Conservation (phyloP, 2,329 filamentous ascomycete genomes). For the Pseudogymnoascus sp. region DNA sequence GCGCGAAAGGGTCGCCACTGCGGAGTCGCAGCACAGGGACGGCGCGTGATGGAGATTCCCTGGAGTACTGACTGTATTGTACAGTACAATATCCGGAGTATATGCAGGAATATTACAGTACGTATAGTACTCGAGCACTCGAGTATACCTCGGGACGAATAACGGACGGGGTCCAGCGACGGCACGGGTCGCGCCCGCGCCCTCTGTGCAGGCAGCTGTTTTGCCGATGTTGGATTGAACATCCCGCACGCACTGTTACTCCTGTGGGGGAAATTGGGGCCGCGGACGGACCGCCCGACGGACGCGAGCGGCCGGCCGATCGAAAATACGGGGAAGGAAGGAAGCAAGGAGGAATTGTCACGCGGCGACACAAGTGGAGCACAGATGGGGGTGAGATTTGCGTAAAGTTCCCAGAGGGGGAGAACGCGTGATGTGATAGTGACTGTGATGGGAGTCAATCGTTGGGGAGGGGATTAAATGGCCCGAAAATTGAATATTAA, state of each 20-base stretch:
- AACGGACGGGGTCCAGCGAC: background rate
- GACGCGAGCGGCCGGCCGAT: background rate
- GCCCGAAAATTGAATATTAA: background rate
- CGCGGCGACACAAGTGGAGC: background rate
- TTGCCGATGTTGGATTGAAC: background rate
- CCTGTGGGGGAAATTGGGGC: background rate
- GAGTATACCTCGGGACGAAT: background rate
- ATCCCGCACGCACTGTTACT: background rate
- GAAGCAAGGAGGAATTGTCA: background rate
- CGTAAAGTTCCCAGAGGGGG: background rate
- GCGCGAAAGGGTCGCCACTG: background rate
- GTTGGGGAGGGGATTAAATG: background rate
- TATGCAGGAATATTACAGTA: background rate
- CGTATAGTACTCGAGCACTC: background rate
- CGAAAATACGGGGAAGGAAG: background rate
- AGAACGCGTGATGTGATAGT: background rate
- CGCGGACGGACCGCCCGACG: background rate
- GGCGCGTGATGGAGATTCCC: background rate
- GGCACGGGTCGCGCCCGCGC: background rate
- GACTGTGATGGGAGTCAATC: background rate
- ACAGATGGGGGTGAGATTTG: conserved; percentile 1
- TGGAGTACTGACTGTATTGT: background rate
- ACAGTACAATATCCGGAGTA: background rate
- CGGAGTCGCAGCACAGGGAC: background rate
- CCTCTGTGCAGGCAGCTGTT: background rate